phyloP scores from a whole-genome alignment of 345 rosid species.

The Clarkia xantiana region DNA sequence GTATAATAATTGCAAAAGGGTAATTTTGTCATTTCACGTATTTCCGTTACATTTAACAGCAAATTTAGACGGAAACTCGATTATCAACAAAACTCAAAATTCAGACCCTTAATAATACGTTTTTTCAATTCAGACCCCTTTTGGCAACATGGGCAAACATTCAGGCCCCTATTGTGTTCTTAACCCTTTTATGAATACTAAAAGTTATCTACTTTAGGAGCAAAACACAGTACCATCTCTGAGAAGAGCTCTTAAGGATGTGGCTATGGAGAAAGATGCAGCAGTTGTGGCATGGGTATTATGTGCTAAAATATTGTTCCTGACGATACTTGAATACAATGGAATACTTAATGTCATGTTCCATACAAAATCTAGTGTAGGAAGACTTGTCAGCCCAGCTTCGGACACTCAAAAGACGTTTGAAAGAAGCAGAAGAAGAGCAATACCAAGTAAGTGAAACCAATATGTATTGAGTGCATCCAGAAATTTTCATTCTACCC shows the following conservation, averaged over 20 bases:
- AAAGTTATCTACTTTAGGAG: slow-evolving; percentile 33
- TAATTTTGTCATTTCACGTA: too few relatives aligned
- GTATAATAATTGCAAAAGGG: too few relatives aligned
- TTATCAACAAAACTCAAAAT: too few relatives aligned
- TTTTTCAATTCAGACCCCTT: too few relatives aligned
- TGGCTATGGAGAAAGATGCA: slow-evolving; percentile 98
- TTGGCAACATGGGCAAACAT: too few relatives aligned
- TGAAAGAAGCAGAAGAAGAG: slow-evolving; percentile 94
- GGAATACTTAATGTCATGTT: slow-evolving; percentile 6
- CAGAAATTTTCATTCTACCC: neutral
- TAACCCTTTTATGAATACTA: neutral
- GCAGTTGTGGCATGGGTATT: slow-evolving; percentile 85
- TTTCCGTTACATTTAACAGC: too few relatives aligned
- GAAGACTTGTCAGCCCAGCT: slow-evolving; percentile 93
- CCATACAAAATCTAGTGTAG: slow-evolving; percentile 29
- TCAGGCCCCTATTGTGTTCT: too few relatives aligned
- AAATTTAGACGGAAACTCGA: too few relatives aligned
- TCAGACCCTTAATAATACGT: too few relatives aligned
- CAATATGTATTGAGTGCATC: slow-evolving; percentile 9
- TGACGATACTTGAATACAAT: neutral
- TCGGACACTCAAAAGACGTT: slow-evolving; percentile 67
- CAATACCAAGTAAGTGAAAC: slow-evolving; percentile 49
- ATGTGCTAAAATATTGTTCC: neutral
- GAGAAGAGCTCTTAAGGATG: slow-evolving; percentile 87
- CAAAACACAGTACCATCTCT: slow-evolving; percentile 82